These are phyloP conservation scores for Melampsora americana DNA, from an alignment of 1,284 basidiomycete genomes.

Conservation along the genomic window DNA sequence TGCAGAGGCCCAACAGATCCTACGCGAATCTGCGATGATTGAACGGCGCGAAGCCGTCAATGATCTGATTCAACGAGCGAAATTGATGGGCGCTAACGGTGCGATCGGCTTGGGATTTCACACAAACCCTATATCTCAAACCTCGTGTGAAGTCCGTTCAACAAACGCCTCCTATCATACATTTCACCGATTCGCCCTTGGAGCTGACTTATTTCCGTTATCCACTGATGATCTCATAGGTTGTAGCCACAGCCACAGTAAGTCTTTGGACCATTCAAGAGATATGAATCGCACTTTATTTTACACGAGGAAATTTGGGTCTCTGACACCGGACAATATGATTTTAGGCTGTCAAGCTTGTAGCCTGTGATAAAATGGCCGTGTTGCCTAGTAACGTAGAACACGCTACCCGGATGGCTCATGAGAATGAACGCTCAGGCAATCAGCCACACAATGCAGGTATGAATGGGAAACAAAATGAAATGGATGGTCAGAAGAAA, in stretches of 20 bases:
- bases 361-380: conserved; percentile 3
- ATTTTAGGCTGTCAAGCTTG: background rate
- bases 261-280: background rate
- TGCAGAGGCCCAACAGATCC: conserved; percentile 4
- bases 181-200: too few relatives aligned
- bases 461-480: background rate
- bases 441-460: background rate
- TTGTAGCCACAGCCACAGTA: background rate
- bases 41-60: background rate
- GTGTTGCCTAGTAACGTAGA: background rate
- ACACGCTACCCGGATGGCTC: conserved; percentile 1
- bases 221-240: background rate
- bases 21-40: conserved; percentile 1
- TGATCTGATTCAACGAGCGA: background rate
- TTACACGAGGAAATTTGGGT: too few relatives aligned
- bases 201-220: too few relatives aligned
- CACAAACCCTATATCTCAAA: conserved; percentile 2
- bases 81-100: background rate
- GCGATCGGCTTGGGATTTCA: background rate
- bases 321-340: background rate
- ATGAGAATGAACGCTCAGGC: conserved; percentile 1
- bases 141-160: background rate
- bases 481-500: conserved; percentile 1
- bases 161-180: too few relatives aligned
- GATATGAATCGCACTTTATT: too few relatives aligned